Base-by-base conservation (phyloP, 768 basidiomycete species). In the Leccinum barrowsii region DNA sequence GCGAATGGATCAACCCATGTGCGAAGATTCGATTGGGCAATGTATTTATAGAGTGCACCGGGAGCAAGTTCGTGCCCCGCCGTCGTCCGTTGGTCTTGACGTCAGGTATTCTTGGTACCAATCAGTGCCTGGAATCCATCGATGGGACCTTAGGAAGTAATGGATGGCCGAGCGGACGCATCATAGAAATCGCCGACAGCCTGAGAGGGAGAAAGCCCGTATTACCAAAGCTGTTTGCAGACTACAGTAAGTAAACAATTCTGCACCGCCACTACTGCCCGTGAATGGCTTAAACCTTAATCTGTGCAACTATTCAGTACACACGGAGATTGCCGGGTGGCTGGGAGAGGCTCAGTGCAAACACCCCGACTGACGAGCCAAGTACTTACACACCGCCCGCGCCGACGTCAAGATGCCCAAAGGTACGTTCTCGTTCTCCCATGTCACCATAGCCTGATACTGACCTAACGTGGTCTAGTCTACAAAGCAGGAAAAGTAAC, bases 401-500 rank as follows among this genome's bases (percentile, higher is more conserved):
- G 63, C 67, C 72, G 64, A 66, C 74, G 64, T 74, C 75, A 72
- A 76, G 72, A 78, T 78, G 77, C 75, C 75, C 67, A 77, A 69
- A 73, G 72, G 77, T 78, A 65, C 17, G 55, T 57, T 24, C n/a
- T 37, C 50, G 11, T 35, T 28, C 37, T 40, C 46, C 21, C 12
- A 10, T 7, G 42, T 44, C 10, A 44, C 19, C 34, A 17, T 32
- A 21, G 19, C 11, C 1, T 1, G 44, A 21, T 54, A 42, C 62
- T 74, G 58, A 74, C 55, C 30, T 35, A 22, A 49, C 30, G 22
- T 13, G 11, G 46, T 61, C 19, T 62, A 94, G 93, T 95, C 73
- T 94, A 92, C 86, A 95, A 95, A 79, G 86, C 92, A 74, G 92
- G 93, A 78, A 95, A 95, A 84, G 92, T 93, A 68, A 58, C 56